phyloP scores from a whole-genome alignment of 2,329 filamentous ascomycete species.

The Atkinsonella texensis region DNA sequence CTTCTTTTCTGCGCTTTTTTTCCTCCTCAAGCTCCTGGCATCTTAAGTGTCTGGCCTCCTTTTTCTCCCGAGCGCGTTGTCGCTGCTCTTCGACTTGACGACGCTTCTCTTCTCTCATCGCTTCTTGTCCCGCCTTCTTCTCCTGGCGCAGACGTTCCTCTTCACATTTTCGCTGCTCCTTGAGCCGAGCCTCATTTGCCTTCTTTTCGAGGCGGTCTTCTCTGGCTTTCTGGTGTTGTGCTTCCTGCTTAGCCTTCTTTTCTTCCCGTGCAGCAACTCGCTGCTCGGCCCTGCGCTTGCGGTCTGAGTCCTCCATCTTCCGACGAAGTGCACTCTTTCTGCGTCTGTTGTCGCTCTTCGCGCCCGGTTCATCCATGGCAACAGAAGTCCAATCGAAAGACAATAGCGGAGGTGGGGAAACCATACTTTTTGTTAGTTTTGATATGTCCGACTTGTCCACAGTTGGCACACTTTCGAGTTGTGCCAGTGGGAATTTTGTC shows the following conservation, averaged over 20 bases:
- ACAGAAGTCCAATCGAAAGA: slow-evolving; percentile 23
- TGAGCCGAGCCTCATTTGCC: slow-evolving; percentile 4
- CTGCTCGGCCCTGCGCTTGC: slow-evolving; percentile 7
- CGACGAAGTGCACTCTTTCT: slow-evolving; percentile 10
- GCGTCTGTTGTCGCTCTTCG: slow-evolving; percentile 6
- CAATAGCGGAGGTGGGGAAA: slow-evolving; percentile 16
- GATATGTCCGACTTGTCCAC: slow-evolving; percentile 92
- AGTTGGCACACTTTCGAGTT: slow-evolving; percentile 91
- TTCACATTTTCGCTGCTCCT: slow-evolving; percentile 9
- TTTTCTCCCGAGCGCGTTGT: slow-evolving; percentile 9
- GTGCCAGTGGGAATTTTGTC: slow-evolving; percentile 53
- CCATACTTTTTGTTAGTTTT: slow-evolving; percentile 97
- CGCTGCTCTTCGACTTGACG: slow-evolving; percentile 10
- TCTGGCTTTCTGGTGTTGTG: neutral
- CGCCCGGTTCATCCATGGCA: slow-evolving; percentile 8
- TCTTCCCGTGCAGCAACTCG: slow-evolving; percentile 7
- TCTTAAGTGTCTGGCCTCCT: slow-evolving; percentile 4
- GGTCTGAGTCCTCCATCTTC: slow-evolving; percentile 14
- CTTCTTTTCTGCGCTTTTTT: slow-evolving; percentile 8
- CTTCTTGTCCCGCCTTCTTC: slow-evolving; percentile 8
- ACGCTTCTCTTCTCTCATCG: slow-evolving; percentile 5
- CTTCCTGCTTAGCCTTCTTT: slow-evolving; percentile 4
- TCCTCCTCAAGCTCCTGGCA: slow-evolving; percentile 8
- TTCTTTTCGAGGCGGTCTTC: slow-evolving; percentile 5
- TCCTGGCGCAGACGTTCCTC: slow-evolving; percentile 10